phyloP scores from a whole-genome alignment of 768 basidiomycete genomes.

The Kwoniella mangroviensis region DNA sequence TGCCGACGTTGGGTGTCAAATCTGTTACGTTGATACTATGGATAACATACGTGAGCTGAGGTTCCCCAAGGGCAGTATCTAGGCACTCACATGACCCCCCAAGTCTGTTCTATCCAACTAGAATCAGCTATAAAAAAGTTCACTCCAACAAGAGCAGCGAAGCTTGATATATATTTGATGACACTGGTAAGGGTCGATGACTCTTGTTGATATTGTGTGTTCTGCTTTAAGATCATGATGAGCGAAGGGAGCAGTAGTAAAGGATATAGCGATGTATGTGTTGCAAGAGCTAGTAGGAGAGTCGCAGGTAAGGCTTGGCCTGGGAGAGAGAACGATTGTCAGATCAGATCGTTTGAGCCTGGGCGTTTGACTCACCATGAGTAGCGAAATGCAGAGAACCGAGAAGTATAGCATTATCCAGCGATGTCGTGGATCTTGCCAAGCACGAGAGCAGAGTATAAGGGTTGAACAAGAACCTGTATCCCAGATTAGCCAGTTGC shows the following conservation, averaged over 20 bases:
- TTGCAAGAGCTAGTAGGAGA: slow-evolving; percentile 70
- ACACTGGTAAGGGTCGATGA: not conserved
- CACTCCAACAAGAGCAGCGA: slow-evolving; percentile 51
- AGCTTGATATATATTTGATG: not conserved
- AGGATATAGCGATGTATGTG: slow-evolving; percentile 75
- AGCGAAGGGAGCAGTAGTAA: slow-evolving; percentile 71
- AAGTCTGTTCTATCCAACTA: slow-evolving; percentile 76
- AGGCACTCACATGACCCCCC: slow-evolving; percentile 77
- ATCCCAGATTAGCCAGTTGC: slow-evolving; percentile 14
- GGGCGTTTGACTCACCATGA: slow-evolving; percentile 61
- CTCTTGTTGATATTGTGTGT: not conserved
- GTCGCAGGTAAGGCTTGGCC: slow-evolving; percentile 68
- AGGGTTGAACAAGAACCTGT: slow-evolving; percentile 86
- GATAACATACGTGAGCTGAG: too few relatives aligned
- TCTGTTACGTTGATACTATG: slow-evolving; percentile 79
- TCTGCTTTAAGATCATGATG: slow-evolving; percentile 66
- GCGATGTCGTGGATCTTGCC: slow-evolving; percentile 77
- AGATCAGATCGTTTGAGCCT: not conserved
- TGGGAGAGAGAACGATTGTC: slow-evolving; percentile 49
- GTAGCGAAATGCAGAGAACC: slow-evolving; percentile 72
- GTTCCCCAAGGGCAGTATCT: too few relatives aligned
- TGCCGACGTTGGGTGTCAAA: slow-evolving; percentile 87
- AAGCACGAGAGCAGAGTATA: slow-evolving; percentile 80
- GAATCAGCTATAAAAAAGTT: slow-evolving; percentile 68
- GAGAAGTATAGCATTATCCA: slow-evolving; percentile 77